These are phyloP conservation scores for Xylariaceae sp. DNA, from an alignment of 2,329 filamentous ascomycete genomes.

Conservation along the genomic window DNA sequence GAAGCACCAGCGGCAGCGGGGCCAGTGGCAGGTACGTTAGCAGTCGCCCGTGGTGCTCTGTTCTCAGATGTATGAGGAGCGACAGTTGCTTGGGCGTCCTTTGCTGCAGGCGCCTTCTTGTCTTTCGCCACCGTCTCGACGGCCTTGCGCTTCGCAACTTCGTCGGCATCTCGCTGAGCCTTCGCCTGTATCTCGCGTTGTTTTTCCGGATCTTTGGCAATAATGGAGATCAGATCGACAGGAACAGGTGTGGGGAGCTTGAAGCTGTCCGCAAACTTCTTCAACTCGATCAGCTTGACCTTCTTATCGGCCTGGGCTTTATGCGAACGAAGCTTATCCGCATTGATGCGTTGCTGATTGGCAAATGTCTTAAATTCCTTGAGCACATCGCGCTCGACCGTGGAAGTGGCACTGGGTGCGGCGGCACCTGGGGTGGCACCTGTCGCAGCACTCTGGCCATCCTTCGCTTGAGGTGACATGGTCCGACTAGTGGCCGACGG, in stretches of 20 bases:
- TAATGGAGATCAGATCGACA: constrained; percentile 82
- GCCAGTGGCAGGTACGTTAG: constrained; percentile 20
- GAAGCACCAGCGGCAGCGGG: constrained; percentile 10
- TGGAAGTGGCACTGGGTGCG: constrained; percentile 48
- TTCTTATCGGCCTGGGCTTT: constrained; percentile 73
- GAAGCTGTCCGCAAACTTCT: constrained; percentile 90
- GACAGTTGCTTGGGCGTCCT: constrained; percentile 35
- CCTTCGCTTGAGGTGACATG: constrained; percentile 31
- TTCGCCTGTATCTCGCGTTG: constrained; percentile 90
- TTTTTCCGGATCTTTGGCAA: constrained; percentile 93
- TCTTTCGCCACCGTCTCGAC: constrained; percentile 38
- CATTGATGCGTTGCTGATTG: constrained; percentile 44
- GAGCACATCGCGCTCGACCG: constrained; percentile 54
- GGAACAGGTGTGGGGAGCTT: constrained; percentile 92
- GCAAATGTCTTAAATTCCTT: constrained; percentile 60
- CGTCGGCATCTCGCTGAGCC: constrained; percentile 67
- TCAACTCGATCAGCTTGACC: constrained; percentile 85
- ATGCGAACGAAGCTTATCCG: constrained; percentile 47
- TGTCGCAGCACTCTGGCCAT: constrained; percentile 32
- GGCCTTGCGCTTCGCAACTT: constrained; percentile 41
- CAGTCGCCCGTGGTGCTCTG: constrained; percentile 15
- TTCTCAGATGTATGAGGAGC: constrained; percentile 15
- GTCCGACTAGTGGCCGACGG: constrained; percentile 34
- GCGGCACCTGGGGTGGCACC: constrained; percentile 46
- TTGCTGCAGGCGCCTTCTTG: constrained; percentile 42